Evolutionary conservation across 2,329 filamentous ascomycete genomes (phyloP).

Genomic region (Rhynchosporium secalis): DNA sequence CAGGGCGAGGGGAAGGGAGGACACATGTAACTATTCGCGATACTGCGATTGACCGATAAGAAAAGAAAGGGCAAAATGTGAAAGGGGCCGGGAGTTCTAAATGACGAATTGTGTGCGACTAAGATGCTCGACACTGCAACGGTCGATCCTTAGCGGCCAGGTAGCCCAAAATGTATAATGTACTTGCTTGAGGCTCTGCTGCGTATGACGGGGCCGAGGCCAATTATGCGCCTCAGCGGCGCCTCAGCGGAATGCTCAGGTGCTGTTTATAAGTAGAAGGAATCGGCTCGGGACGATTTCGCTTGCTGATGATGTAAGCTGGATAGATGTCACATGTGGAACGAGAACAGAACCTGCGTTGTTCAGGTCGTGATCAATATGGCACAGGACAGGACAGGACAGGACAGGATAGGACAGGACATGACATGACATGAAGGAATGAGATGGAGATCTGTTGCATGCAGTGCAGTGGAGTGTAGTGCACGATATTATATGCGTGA

Average conservation of each 20-base stretch:
- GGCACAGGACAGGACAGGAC: too few relatives aligned
- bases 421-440: too few relatives aligned
- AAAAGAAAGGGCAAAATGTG: neutral
- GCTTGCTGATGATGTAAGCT: neutral
- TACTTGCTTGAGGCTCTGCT: constrained; percentile 11
- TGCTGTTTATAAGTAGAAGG: neutral
- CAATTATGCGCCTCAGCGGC: neutral
- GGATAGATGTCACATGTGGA: neutral
- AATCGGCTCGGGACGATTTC: constrained; percentile 6
- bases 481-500: too few relatives aligned
- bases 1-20: constrained; percentile 31
- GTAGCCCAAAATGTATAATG: constrained; percentile 12
- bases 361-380: neutral
- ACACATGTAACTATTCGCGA: constrained; percentile 38
- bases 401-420: too few relatives aligned
- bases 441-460: too few relatives aligned
- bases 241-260: neutral
- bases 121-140: neutral
- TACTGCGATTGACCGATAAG: constrained; percentile 3
- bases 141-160: constrained; percentile 13
- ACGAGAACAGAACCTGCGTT: neutral
- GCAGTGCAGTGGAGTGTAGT: too few relatives aligned
- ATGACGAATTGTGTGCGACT: constrained; percentile 10
- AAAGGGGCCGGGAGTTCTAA: neutral
- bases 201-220: neutral